Base-by-base conservation (phyloP, 2,329 filamentous ascomycete genomes). In the Cercospora janseana region DNA sequence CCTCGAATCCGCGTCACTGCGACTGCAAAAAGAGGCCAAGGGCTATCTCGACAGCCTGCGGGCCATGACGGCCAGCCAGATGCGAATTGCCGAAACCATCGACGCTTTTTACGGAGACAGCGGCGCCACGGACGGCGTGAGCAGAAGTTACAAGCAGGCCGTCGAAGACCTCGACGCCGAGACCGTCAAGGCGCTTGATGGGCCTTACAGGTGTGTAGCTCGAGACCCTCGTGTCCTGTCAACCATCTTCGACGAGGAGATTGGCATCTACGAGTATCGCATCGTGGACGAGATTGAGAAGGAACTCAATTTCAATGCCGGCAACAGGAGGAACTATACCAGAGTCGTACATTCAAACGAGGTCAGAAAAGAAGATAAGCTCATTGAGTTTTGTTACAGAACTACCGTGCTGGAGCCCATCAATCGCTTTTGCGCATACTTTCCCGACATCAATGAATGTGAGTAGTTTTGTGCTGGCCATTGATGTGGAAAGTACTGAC, bases 1-100 rank as follows among this genome's bases (percentile, higher is more conserved):
- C 3, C 96, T 98, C 89, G 93, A 98, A 72, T 85, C 91, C 4
- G 93, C 94, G 12, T 89, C 92, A 23, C 83, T 88, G 64, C 85
- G 92, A 62, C 75, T 98, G 65, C 93, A 97, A 68, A 97, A 96
- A 70, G 93, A 98, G 75, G 91, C 94, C 42, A 97, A 96, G 72
- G 94, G 94, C 48, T 98, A 98, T 69, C 78, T 98, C 46, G 94
- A 98, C 74, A 95, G 90, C 13, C 78, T 98, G 63, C 83, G 93
- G 83, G 92, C 93, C 61, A 98, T 98, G 93, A 98, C 93, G 12
- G 92, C 93, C 45, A 96, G 91, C 46, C 93, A 98, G 74, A 97
- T 98, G 92, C 86, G 92, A 67, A 97, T 98, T 70, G 93, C 93
- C 59, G 93, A 98, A 72, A 98, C 93, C 15, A 98, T 98, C 72